These are phyloP conservation scores for Pelargonium exstipulatum DNA, from an alignment of 441 rosid species.

Conservation along the genomic window DNA sequence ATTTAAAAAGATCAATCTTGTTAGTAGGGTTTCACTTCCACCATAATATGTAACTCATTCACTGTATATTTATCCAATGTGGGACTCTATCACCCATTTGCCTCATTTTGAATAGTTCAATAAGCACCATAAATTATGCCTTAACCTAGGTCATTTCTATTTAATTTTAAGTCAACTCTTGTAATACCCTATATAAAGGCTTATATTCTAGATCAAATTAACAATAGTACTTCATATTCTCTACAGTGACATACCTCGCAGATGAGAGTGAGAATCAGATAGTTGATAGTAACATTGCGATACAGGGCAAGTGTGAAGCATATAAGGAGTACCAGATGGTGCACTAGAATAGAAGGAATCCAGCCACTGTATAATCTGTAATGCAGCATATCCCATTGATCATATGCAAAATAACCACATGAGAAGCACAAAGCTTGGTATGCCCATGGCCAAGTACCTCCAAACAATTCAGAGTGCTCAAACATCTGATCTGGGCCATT, in stretches of 20 bases:
- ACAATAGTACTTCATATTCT: no score
- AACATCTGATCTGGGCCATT: slow-evolving; percentile 48
- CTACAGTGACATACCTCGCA: slow-evolving; percentile 57
- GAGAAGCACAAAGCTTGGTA: slow-evolving; percentile 77
- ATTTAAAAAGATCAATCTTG: no score
- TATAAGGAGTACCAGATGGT: slow-evolving; percentile 74
- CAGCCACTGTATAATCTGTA: slow-evolving; percentile 66
- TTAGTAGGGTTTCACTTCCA: no score
- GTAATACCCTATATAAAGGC: no score
- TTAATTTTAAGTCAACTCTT: no score
- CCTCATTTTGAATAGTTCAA: no score
- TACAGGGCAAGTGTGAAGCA: slow-evolving; percentile 84
- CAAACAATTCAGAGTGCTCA: slow-evolving; percentile 62
- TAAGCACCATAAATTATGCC: no score
- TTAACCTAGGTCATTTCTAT: no score
- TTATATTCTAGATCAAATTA: no score
- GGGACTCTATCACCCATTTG: no score
- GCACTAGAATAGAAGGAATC: slow-evolving; percentile 70
- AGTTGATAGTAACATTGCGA: slow-evolving; percentile 77
- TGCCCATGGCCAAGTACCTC: slow-evolving; percentile 72
- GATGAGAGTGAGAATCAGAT: slow-evolving; percentile 75
- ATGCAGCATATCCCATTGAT: slow-evolving; percentile 86
- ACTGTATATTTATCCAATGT: no score
- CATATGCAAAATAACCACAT: slow-evolving; percentile 91
- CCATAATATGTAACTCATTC: no score